Evolutionary conservation across 192 early-diverging fungal species (phyloP), one percentile per base, ranked within the genome.

Genomic region (Backusella westeae): DNA sequence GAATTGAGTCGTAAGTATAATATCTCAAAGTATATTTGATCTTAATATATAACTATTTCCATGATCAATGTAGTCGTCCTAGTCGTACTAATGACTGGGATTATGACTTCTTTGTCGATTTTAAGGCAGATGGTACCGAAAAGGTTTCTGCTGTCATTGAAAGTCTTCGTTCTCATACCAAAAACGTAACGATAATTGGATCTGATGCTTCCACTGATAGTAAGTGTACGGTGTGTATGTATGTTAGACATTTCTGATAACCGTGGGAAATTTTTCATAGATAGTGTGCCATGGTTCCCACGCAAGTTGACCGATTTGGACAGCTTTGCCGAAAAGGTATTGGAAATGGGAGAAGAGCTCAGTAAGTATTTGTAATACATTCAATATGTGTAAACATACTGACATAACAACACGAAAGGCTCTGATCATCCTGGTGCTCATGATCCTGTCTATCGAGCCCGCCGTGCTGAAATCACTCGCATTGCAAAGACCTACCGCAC

Each of bases 21-120:
- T 49, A 49, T 7, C 17, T 19, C 46, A n/a, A 32, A 44, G 15
- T 23, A 14, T 72, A 41, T 44, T 12, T 73, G 34, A 32, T 34
- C 23, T 17, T 46, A 32, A 34, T 23, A 23, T 53, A 19, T 21
- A 14, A 52, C 56, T 34, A 12, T 44, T 77, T 42, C 49, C 0
- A 15, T 49, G 46, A 15, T 81, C 72, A 69, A 52, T 46, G n/a
- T 39, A 90, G 89, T 46, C 93, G 97, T 23, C 95, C 97, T 39
- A 91, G 90, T 83, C 90, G 88, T 78, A 92, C 91, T 6, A 83
- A 85, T 39, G 91, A 91, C 29, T 93, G 91, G 63, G 87, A 93
- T 59, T 99, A 99, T 80, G 94, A 99, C 80, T 96, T 99, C 84
- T 97, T 92, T 82, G 89, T 99, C 53, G 97, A 98, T 80, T 96